These are phyloP conservation scores for Echeveria elegans DNA, from an alignment of 164 flowering plant species.

Conservation along the genomic window DNA sequence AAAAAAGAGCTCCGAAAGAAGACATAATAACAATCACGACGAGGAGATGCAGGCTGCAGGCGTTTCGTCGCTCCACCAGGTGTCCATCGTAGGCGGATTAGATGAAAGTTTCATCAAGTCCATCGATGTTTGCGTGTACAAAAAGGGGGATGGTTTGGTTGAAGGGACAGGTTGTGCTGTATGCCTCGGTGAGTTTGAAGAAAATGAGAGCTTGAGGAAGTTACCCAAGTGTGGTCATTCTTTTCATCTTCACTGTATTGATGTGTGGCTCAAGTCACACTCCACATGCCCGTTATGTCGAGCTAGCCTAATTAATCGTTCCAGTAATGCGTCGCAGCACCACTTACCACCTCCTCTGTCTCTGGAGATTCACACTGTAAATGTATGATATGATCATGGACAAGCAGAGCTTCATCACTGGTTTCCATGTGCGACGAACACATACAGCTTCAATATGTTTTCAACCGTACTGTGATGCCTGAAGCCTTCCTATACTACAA, in stretches of 20 bases:
- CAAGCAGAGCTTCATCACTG: too few species aligned
- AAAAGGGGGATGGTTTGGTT: slow-evolving; percentile 20
- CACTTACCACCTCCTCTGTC: neutral
- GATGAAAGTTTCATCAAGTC: slow-evolving; percentile 6
- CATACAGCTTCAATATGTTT: too few species aligned
- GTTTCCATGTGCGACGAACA: too few species aligned
- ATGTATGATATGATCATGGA: too few species aligned
- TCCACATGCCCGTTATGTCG: slow-evolving; percentile 35
- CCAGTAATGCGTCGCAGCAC: neutral
- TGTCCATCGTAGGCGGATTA: neutral
- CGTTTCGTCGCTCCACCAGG: neutral
- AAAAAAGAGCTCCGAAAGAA: neutral
- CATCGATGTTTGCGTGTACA: slow-evolving; percentile 21
- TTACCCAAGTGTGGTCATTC: slow-evolving; percentile 42
- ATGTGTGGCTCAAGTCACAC: slow-evolving; percentile 31
- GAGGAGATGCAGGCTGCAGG: neutral
- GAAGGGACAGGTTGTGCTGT: slow-evolving; percentile 38
- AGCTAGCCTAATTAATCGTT: too few species aligned
- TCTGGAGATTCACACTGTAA: neutral
- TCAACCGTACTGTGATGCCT: too few species aligned
- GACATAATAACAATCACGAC: neutral
- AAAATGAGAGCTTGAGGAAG: slow-evolving; percentile 27
- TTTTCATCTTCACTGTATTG: slow-evolving; percentile 40
- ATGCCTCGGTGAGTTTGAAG: slow-evolving; percentile 35
- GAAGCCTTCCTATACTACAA: too few species aligned